Percentiles rank a stretch among this genome's conserved stretches.
phyloP scores from a whole-genome alignment of 179 eudicot genomes.

The Camellia oleifera region DNA sequence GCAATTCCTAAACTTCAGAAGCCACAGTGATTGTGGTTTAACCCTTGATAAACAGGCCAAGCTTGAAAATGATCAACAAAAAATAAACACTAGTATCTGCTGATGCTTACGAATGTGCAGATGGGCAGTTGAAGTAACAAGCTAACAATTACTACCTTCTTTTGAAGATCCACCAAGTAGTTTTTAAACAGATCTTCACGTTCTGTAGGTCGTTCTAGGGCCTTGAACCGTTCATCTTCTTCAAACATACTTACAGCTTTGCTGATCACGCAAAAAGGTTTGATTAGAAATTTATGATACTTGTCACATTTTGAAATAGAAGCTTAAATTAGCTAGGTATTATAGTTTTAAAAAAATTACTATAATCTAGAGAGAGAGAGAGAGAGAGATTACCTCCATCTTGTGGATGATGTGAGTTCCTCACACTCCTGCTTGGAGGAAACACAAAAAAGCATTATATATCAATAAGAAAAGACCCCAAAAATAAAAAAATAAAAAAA shows the following conservation, averaged over 20 bases:
- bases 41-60: not conserved
- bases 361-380: not conserved
- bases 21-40: not conserved
- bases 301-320: not conserved
- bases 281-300: conserved; percentile 18
- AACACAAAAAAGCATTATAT: conserved; percentile 2
- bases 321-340: not conserved
- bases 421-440: conserved; percentile 59
- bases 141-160: conserved; percentile 49
- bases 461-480: not conserved
- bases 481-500: conserved; percentile 11
- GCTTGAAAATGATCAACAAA: not conserved
- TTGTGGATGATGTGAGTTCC: conserved; percentile 80
- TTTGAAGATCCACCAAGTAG: conserved; percentile 84
- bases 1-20: not conserved
- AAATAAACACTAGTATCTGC: not conserved
- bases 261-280: conserved; percentile 42
- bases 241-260: conserved; percentile 86
- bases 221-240: conserved; percentile 91
- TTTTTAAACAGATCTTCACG: conserved; percentile 91
- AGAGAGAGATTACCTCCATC: conserved; percentile 69
- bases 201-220: conserved; percentile 77
- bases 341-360: not conserved
- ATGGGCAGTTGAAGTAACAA: conserved; percentile 4
- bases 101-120: not conserved